Evolutionary conservation across 768 basidiomycete genomes (phyloP), one percentile per base, ranked within the genome.

Genomic region (Mycena galopus): DNA sequence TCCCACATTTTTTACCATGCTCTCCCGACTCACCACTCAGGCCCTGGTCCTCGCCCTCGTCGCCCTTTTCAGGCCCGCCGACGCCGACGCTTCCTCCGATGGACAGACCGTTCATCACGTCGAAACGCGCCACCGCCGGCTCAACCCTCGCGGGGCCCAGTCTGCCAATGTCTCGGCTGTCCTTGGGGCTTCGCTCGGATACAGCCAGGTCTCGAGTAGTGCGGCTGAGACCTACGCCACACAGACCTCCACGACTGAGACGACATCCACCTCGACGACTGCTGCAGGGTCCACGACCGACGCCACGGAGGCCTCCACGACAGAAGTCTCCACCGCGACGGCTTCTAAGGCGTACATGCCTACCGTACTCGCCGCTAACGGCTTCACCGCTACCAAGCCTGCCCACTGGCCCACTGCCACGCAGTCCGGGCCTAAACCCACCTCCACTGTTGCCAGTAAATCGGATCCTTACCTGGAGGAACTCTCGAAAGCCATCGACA

Each of bases 401-500:
- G 47, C 69, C 12, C 61, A 78, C 62, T 80, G 80, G 79, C 80
- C 79, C 4, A 71, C 76, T 2, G 68, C 68, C 30, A 81, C 80
- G 2, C 80, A 81, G 57, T 50, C 75, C 0, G 78, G 76, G 19
- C 60, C 77, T 5, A 61, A 62, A 1, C 79, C 79, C 23, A 69
- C 78, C 23, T 74, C 79, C 16, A 79, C 77, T 17, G 67, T 75
- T 35, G 72, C 81, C 33, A 78, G 76, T 25, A 44, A 77, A 25
- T 57, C 69, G 0, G 81, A 81, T 47, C 81, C 81, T 6, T 80
- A 65, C 76, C 79, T 81, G 47, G 56, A 67, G 56, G 77, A 78
- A 51, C 76, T 81, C 50, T 80, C 79, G 30, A 76, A 81, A 58
- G 68, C 79, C 23, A 76, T 76, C 35, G 76, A 81, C 72, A 81